Percentiles rank a stretch among this genome's conserved stretches.
Conservation (phyloP, 257 asterid species). For the Jacaranda mimosifolia region DNA sequence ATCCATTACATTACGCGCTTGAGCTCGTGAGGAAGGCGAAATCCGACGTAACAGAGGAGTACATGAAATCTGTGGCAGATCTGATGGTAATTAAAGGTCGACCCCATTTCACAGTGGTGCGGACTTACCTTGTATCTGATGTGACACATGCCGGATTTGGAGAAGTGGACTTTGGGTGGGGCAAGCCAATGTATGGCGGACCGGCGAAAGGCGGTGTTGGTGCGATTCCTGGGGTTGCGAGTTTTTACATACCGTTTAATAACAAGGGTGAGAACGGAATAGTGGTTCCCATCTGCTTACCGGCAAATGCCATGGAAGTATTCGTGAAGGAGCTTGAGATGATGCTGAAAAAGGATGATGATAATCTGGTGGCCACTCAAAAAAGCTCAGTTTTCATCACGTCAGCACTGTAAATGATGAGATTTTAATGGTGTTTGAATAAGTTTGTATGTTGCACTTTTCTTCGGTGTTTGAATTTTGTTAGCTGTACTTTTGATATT, state of each 20-base stretch:
- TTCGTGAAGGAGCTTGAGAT: constrained; percentile 52
- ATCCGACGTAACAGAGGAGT: constrained; percentile 52
- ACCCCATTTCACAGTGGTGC: constrained; percentile 59
- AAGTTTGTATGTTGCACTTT: neutral
- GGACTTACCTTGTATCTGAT: constrained; percentile 58
- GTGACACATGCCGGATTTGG: constrained; percentile 53
- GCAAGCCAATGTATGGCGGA: constrained; percentile 60
- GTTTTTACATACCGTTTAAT: constrained; percentile 56
- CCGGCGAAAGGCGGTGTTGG: constrained; percentile 68
- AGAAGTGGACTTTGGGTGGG: constrained; percentile 79
- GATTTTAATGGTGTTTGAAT: neutral
- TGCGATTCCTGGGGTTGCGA: constrained; percentile 55
- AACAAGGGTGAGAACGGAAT: constrained; percentile 63
- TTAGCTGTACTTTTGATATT: no score
- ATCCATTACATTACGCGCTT: constrained; percentile 46
- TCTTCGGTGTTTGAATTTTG: neutral
- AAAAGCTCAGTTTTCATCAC: constrained; percentile 22
- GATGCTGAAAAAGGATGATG: constrained; percentile 43
- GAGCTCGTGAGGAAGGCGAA: constrained; percentile 54
- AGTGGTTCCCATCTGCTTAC: constrained; percentile 61
- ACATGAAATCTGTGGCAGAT: constrained; percentile 56
- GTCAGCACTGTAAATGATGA: constrained; percentile 45
- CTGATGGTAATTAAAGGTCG: constrained; percentile 60
- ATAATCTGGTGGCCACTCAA: neutral
- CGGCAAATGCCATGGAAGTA: constrained; percentile 60